Percentiles rank a stretch among this genome's conserved stretches.
These are phyloP conservation scores for Xerocomellus amylosporus DNA, from an alignment of 768 basidiomycete species.

Conservation along the genomic window DNA sequence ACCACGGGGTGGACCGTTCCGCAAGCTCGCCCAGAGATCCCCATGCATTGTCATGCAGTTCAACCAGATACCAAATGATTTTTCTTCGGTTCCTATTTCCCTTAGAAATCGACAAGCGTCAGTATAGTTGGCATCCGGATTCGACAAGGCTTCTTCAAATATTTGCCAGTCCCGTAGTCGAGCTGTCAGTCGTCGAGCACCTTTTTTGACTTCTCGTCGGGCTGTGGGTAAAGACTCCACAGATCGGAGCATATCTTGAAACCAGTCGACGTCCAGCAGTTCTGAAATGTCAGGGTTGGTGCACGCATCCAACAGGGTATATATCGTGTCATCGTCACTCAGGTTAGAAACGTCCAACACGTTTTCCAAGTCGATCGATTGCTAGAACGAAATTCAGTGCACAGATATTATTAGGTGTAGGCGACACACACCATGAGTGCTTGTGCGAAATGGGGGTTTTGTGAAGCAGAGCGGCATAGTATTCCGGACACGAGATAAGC, in stretches of 20 bases:
- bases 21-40: constrained; percentile 39
- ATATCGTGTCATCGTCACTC: constrained; percentile 51
- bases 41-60: constrained; percentile 62
- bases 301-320: constrained; percentile 60
- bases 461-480: constrained; percentile 62
- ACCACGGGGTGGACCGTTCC: constrained; percentile 11
- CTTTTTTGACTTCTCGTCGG: constrained; percentile 41
- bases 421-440: constrained; percentile 42
- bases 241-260: constrained; percentile 24
- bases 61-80: constrained; percentile 70
- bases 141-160: constrained; percentile 61
- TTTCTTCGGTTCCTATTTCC: constrained; percentile 63
- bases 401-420: not conserved
- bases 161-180: constrained; percentile 57
- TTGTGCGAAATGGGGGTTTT: constrained; percentile 47
- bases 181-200: constrained; percentile 45
- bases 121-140: constrained; percentile 49
- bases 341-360: constrained; percentile 55
- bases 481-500: constrained; percentile 61
- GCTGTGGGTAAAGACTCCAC: constrained; percentile 29
- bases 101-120: constrained; percentile 50
- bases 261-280: constrained; percentile 41
- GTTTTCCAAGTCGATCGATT: constrained; percentile 50
- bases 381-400: constrained; percentile 37
- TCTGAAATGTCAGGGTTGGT: constrained; percentile 64